phyloP scores from a whole-genome alignment of 1,139 yeast species.

The Zhuliangozyma parablackwelliae region DNA sequence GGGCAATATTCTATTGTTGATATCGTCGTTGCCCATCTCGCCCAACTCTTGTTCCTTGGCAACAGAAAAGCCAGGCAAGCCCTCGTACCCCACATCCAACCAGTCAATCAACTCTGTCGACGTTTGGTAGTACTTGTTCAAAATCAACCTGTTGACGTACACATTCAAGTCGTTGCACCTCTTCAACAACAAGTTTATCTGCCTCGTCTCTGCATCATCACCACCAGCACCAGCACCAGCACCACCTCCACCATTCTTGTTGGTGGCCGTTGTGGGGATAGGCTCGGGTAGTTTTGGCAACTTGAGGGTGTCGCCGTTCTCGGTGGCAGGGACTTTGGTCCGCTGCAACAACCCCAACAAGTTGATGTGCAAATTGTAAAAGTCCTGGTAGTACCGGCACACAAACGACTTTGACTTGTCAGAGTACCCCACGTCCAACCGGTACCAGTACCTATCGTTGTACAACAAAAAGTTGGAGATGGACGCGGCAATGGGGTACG shows the following conservation, averaged over 20 bases:
- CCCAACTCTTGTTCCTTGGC: constrained; percentile 1
- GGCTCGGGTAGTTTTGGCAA: constrained; percentile 45
- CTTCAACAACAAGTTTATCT: constrained; percentile 14
- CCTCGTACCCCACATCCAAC: constrained; percentile 23
- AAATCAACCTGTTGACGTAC: constrained; percentile 30
- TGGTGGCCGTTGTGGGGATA: constrained; percentile 19
- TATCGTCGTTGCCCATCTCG: constrained; percentile 15
- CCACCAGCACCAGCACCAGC: neutral
- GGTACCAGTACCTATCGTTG: constrained; percentile 39
- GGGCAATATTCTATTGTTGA: constrained; percentile 22
- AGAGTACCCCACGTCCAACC: constrained; percentile 34
- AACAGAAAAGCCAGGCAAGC: constrained; percentile 19
- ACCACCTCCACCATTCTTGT: constrained; percentile 1
- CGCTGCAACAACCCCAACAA: constrained; percentile 12
- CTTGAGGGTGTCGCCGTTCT: constrained; percentile 10
- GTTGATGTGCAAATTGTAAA: constrained; percentile 34
- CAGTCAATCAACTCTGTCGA: constrained; percentile 27
- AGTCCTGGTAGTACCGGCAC: constrained; percentile 41
- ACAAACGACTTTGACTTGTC: constrained; percentile 27
- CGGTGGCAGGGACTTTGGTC: neutral
- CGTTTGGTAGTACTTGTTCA: constrained; percentile 24
- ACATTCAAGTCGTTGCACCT: constrained; percentile 38
- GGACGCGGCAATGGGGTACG: constrained; percentile 28
- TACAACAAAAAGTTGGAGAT: constrained; percentile 33
- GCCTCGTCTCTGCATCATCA: constrained; percentile 6